Conservation (phyloP, 148 eudicot genomes). For the Chenopodium suecicum region DNA sequence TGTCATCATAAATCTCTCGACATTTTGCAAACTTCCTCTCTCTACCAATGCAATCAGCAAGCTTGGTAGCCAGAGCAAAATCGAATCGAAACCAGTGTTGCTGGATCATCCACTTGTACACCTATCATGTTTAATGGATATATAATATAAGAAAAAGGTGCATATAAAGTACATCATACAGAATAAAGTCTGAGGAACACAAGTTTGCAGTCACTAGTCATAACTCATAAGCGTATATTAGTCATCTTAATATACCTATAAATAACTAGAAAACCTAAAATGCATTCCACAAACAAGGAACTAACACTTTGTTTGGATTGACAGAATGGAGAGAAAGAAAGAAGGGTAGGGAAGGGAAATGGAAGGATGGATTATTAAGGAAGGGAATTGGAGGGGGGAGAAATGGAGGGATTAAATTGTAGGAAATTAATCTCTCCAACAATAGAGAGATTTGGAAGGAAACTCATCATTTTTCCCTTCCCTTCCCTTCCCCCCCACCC, state of each 20-base stretch:
- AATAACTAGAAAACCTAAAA: neutral
- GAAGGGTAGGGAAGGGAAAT: too few relatives aligned
- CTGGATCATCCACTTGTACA: slow-evolving; percentile 90
- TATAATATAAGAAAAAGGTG: neutral
- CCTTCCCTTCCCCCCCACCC: too few relatives aligned
- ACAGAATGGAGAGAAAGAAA: too few relatives aligned
- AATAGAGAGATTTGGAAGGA: too few relatives aligned
- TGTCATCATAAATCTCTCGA: slow-evolving; percentile 77
- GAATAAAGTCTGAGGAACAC: neutral
- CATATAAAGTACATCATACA: neutral
- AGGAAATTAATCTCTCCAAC: too few relatives aligned
- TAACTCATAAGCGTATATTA: neutral
- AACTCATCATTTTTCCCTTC: too few relatives aligned
- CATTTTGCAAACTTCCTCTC: slow-evolving; percentile 70
- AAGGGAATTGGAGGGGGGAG: too few relatives aligned
- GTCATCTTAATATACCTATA: neutral
- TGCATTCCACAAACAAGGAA: neutral
- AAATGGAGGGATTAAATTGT: too few relatives aligned
- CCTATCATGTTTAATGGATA: slow-evolving; percentile 39
- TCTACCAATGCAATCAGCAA: slow-evolving; percentile 88
- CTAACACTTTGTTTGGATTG: neutral
- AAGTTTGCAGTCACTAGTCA: neutral
- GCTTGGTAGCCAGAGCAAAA: slow-evolving; percentile 80
- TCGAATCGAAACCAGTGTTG: slow-evolving; percentile 89
- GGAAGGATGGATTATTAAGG: too few relatives aligned